A percentile compares a stretch with the other conserved stretches of the same genome.
Evolutionary conservation across 2,329 filamentous ascomycete genomes (phyloP).

Genomic region (Ophiocordyceps camponoti-floridani): DNA sequence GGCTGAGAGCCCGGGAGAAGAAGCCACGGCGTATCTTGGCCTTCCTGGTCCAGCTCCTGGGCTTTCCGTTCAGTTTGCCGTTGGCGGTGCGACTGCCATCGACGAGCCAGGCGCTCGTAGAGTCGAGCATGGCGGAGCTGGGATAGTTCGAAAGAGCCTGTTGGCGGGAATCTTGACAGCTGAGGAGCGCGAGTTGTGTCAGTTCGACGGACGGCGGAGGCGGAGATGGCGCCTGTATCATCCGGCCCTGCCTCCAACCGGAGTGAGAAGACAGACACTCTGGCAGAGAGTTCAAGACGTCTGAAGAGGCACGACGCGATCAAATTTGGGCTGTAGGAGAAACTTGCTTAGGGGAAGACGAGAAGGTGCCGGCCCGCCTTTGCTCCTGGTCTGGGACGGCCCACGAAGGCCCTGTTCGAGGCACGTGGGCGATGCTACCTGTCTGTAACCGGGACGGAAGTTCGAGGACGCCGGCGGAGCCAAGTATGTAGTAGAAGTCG

Average conservation of each 20-base stretch:
- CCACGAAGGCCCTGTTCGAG: background rate
- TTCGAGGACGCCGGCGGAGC: no score
- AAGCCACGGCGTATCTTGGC: constrained; percentile 11
- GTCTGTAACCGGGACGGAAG: background rate
- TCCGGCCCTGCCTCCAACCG: background rate
- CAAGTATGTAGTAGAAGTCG: background rate
- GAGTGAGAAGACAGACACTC: no score
- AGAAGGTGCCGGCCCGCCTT: background rate
- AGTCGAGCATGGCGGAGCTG: constrained; percentile 16
- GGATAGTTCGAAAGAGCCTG: background rate
- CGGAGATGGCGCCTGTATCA: background rate
- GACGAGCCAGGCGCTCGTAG: constrained; percentile 15
- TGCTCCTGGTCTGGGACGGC: background rate
- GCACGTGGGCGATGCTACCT: background rate
- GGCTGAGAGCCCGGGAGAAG: constrained; percentile 23
- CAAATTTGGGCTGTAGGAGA: background rate
- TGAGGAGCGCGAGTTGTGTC: background rate
- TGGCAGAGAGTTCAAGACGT: no score
- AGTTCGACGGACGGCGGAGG: background rate
- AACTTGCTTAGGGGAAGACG: background rate
- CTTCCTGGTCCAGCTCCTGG: constrained; percentile 6
- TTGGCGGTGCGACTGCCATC: constrained; percentile 17
- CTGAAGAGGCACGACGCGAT: no score
- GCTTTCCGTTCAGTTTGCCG: constrained; percentile 14
- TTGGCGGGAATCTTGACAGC: background rate